These are phyloP conservation scores for Penicillium soppii DNA, from an alignment of 495 filamentous ascomycete genomes.

Conservation along the genomic window DNA sequence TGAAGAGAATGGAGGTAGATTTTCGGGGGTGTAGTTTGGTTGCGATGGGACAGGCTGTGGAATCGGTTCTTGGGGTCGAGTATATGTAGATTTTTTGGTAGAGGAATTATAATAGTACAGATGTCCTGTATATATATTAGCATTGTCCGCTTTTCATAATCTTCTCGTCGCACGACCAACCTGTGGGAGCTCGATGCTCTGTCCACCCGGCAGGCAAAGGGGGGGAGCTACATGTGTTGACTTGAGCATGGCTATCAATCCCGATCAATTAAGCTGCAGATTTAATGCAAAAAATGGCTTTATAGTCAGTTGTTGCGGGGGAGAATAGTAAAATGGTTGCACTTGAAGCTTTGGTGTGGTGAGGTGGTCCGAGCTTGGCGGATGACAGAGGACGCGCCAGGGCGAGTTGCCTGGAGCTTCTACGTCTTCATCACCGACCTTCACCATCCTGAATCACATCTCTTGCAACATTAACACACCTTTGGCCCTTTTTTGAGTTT, in stretches of 20 bases:
- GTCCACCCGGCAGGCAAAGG: constrained; percentile 83
- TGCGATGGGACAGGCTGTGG: constrained; percentile 28
- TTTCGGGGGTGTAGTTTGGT: constrained; percentile 33
- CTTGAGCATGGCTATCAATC: constrained; percentile 33
- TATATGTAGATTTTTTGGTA: constrained; percentile 88
- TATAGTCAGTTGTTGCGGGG: not conserved
- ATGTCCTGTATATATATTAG: constrained; percentile 54
- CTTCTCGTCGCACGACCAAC: constrained; percentile 33
- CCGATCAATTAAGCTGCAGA: not conserved
- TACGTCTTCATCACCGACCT: constrained; percentile 22
- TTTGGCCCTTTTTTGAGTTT: constrained; percentile 9
- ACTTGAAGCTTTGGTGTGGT: constrained; percentile 30
- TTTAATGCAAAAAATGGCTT: not conserved
- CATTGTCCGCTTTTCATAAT: constrained; percentile 15
- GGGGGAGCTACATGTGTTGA: constrained; percentile 46
- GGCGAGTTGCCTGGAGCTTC: constrained; percentile 48
- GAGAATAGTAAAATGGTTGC: constrained; percentile 18
- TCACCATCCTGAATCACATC: constrained; percentile 16
- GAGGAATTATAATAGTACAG: constrained; percentile 85
- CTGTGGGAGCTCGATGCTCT: constrained; percentile 87
- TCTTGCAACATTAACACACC: constrained; percentile 2
- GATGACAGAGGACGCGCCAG: constrained; percentile 46
- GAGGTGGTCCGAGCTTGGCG: constrained; percentile 50
- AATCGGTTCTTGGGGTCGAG: constrained; percentile 53
- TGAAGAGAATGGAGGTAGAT: constrained; percentile 41